Evolutionary conservation across 352 stramenopile species (phyloP), one percentile per base, ranked within the genome.

Genomic region (Globisporangium apiculatum): DNA sequence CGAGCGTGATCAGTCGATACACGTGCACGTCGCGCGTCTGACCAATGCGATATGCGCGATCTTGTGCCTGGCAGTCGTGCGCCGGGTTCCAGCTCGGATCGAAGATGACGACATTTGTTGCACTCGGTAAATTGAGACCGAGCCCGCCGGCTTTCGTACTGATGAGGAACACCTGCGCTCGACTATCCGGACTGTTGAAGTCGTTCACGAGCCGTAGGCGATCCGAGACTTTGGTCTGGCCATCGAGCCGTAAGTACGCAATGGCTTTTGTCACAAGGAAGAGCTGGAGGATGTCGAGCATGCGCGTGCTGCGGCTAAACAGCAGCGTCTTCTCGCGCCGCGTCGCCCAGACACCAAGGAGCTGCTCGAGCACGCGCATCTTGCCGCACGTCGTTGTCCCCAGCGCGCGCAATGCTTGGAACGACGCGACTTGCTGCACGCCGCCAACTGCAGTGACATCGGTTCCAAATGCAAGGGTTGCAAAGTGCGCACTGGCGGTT

Each of bases 51-150:
- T 93, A 96, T 9, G 83, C 85, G 41, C 87, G 76, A 58, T 92
- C 82, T 56, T 92, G 80, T 4, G 83, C 85, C 58, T 96, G 87
- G 43, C 73, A 88, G 47, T 96, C 87, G 47, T 94, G 77, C 3
- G 85, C 78, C 38, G 87, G 87, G 58, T 96, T 96, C 87, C 87
- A 96, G 35, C 76, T 88, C 15, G 87, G 87, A 51, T 94, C 87
- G 62, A 94, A 92, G 24, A 96, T 83, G 0, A 94, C 83, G 10
- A 96, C 87, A 56, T 92, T 91, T 10, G 79, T 87, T 6, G 86
- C 86, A 51, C 69, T 86, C 15, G 83, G 86, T 10, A 95, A 63
- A 48, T 90, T 94, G 4, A 95, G 60, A 0, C 84, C 86, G 4
- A 92, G 65, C 5, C 79, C 83, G n/a, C 81, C 84, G 51, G 83